Conservation (phyloP, 2,329 filamentous ascomycete genomes). For the Xylaria hypoxylon region DNA sequence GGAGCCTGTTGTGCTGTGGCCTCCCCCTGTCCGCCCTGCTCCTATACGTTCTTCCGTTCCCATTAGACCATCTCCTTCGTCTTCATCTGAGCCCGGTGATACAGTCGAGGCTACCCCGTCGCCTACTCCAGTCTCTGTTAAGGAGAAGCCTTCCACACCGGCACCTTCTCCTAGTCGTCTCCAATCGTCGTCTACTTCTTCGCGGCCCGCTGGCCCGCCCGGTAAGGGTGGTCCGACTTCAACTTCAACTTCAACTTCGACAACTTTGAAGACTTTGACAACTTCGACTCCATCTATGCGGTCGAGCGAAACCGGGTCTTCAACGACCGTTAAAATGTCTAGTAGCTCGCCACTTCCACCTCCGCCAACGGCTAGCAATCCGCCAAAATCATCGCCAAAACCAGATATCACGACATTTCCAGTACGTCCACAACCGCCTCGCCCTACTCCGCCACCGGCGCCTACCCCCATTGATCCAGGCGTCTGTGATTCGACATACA, state of each 20-base stretch:
- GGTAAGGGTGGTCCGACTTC: background rate
- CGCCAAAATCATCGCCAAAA: background rate
- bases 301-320: background rate
- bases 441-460: conserved; percentile 12
- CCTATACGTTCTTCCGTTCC: background rate
- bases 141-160: conserved; percentile 14
- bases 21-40: background rate
- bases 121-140: conserved; percentile 4
- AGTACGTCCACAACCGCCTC: background rate
- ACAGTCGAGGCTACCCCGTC: conserved; percentile 1
- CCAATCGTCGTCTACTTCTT: background rate
- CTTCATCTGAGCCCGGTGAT: conserved; percentile 3
- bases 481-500: conserved; percentile 41
- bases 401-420: background rate
- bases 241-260: background rate
- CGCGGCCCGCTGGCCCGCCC: too few relatives aligned
- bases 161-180: background rate
- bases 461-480: conserved; percentile 16
- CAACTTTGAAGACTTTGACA: background rate
- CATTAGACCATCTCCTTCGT: background rate
- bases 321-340: background rate
- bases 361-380: background rate
- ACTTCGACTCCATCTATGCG: background rate
- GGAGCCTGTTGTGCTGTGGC: conserved; percentile 5
- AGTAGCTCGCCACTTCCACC: conserved; percentile 3